Percentiles rank a stretch among this genome's conserved stretches.
phyloP scores from a whole-genome alignment of 768 basidiomycete species.

The Phylloporus arenicola region DNA sequence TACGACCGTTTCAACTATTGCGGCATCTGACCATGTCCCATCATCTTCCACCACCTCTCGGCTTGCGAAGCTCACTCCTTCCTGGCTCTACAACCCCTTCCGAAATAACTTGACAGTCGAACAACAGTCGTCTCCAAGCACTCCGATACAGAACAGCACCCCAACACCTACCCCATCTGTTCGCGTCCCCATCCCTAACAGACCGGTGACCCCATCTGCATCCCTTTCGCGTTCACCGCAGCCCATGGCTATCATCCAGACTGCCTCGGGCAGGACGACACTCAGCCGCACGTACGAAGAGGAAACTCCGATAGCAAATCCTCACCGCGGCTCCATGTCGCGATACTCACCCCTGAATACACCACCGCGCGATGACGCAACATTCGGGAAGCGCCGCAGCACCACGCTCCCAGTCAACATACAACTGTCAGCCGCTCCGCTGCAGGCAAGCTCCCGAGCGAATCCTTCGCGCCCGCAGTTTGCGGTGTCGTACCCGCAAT shows the following conservation, averaged over 20 bases:
- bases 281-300: slow-evolving; percentile 56
- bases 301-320: slow-evolving; percentile 37
- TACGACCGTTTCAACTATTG: slow-evolving; percentile 30
- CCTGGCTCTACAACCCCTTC: slow-evolving; percentile 80
- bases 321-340: slow-evolving; percentile 44
- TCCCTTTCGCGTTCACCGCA: slow-evolving; percentile 36
- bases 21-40: slow-evolving; percentile 9
- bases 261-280: slow-evolving; percentile 39
- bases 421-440: slow-evolving; percentile 46
- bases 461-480: slow-evolving; percentile 67
- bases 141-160: slow-evolving; percentile 36
- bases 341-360: slow-evolving; percentile 63
- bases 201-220: slow-evolving; percentile 27
- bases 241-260: slow-evolving; percentile 37
- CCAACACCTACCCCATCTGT: slow-evolving; percentile 22
- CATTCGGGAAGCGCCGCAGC: slow-evolving; percentile 50
- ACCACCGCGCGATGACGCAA: slow-evolving; percentile 64
- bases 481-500: slow-evolving; percentile 54
- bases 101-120: slow-evolving; percentile 53
- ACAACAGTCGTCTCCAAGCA: slow-evolving; percentile 46
- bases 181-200: slow-evolving; percentile 30
- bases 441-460: slow-evolving; percentile 34
- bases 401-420: slow-evolving; percentile 34
- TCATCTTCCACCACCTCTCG: slow-evolving; percentile 32
- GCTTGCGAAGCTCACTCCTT: slow-evolving; percentile 58